phyloP scores from a whole-genome alignment of 2,329 filamentous ascomycete species.

The Dactylellina cionopaga region DNA sequence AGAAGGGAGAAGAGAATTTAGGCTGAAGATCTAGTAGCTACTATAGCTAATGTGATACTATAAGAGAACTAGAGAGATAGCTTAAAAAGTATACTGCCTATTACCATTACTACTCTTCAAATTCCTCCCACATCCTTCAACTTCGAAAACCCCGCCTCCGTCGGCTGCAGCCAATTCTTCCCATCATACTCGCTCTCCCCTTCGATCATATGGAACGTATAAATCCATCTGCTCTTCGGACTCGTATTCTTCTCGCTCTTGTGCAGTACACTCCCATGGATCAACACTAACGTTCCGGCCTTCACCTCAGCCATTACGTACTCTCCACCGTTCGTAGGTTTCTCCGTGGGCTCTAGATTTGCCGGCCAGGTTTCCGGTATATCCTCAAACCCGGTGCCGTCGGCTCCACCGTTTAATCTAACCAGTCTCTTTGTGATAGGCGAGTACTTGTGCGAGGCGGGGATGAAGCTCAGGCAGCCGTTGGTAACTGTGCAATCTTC shows the following conservation, averaged over 20 bases:
- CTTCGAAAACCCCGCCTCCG: slow-evolving; percentile 79
- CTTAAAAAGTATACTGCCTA: neutral
- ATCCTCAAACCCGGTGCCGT: slow-evolving; percentile 75
- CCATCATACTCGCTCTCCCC: slow-evolving; percentile 79
- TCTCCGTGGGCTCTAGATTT: slow-evolving; percentile 59
- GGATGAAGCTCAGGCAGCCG: slow-evolving; percentile 86
- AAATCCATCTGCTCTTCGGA: slow-evolving; percentile 73
- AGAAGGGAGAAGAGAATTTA: neutral
- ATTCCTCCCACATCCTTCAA: slow-evolving; percentile 62
- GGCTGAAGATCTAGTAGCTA: too few species aligned
- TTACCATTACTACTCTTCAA: neutral
- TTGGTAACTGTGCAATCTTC: slow-evolving; percentile 89
- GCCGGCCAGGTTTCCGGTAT: slow-evolving; percentile 67
- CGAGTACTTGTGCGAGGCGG: slow-evolving; percentile 80
- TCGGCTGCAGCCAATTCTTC: slow-evolving; percentile 92
- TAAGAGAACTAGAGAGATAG: too few species aligned
- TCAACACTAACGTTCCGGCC: slow-evolving; percentile 87
- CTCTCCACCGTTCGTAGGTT: slow-evolving; percentile 61
- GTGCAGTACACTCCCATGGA: slow-evolving; percentile 94
- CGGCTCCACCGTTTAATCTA: slow-evolving; percentile 65
- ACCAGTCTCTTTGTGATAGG: slow-evolving; percentile 80
- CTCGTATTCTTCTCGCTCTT: slow-evolving; percentile 95
- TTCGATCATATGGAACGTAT: slow-evolving; percentile 97
- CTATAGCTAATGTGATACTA: too few species aligned
- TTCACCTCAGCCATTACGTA: slow-evolving; percentile 88